These are phyloP conservation scores for Pseudovirgaria hyperparasitica DNA, from an alignment of 2,329 filamentous ascomycete species.

Conservation along the genomic window DNA sequence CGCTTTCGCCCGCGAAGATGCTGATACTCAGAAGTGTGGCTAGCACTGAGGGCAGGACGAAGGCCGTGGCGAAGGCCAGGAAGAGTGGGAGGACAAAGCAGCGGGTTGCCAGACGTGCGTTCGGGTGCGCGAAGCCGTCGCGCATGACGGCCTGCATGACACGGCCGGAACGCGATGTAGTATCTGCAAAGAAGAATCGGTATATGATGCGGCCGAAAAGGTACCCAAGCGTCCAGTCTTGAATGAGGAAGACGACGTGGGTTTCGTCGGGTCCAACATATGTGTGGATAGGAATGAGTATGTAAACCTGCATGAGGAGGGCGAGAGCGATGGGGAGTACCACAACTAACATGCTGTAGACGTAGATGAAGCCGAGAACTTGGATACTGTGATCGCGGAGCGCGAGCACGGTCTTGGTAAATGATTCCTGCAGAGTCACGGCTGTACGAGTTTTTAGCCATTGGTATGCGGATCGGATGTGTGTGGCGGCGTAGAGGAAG, in stretches of 20 bases:
- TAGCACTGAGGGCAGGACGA: slow-evolving; percentile 50
- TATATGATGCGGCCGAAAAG: slow-evolving; percentile 75
- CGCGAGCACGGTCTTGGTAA: slow-evolving; percentile 10
- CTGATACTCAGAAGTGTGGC: slow-evolving; percentile 40
- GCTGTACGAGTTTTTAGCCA: too few relatives aligned
- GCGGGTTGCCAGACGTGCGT: slow-evolving; percentile 66
- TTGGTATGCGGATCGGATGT: slow-evolving; percentile 30
- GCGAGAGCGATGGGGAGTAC: slow-evolving; percentile 72
- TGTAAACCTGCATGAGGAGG: slow-evolving; percentile 72
- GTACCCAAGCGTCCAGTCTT: slow-evolving; percentile 87
- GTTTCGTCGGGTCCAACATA: slow-evolving; percentile 39
- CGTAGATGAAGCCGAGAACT: slow-evolving; percentile 51
- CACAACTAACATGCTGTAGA: slow-evolving; percentile 62
- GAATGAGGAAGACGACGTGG: slow-evolving; percentile 75
- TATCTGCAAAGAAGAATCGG: slow-evolving; percentile 55
- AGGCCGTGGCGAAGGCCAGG: slow-evolving; percentile 47
- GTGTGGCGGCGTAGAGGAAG: slow-evolving; percentile 47
- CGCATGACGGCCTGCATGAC: slow-evolving; percentile 64
- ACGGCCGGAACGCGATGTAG: slow-evolving; percentile 56
- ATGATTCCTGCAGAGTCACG: too few relatives aligned
- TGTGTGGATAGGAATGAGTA: slow-evolving; percentile 76
- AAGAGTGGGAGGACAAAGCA: slow-evolving; percentile 71
- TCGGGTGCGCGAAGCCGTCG: slow-evolving; percentile 61
- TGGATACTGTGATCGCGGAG: slow-evolving; percentile 12
- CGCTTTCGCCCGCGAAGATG: slow-evolving; percentile 27